Evolutionary conservation across 352 stramenopile genomes (phyloP).

Genomic region (Peronosclerospora sorghi): DNA sequence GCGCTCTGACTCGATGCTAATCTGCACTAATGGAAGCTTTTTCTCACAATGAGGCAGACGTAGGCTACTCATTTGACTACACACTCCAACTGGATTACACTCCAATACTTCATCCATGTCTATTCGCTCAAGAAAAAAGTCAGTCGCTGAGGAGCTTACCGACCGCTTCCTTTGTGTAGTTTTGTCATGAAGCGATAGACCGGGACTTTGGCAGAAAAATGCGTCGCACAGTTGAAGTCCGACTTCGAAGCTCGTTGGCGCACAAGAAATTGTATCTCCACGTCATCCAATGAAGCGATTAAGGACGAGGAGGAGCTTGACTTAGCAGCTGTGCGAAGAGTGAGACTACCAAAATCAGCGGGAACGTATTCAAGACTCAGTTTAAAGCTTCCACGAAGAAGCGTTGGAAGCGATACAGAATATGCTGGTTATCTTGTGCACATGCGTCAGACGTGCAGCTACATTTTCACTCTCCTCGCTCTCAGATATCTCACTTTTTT

Average conservation of each 20-base stretch:
- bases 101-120: slow-evolving; percentile 55
- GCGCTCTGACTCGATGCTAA: slow-evolving; percentile 43
- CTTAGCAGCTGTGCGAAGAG: slow-evolving; percentile 1
- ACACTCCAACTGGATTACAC: slow-evolving; percentile 44
- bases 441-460: slow-evolving; percentile 9
- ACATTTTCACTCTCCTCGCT: slow-evolving; percentile 17
- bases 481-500: slow-evolving; percentile 10
- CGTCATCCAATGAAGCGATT: slow-evolving; percentile 47
- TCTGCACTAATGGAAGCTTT: slow-evolving; percentile 54
- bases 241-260: slow-evolving; percentile 54
- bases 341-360: slow-evolving; percentile 5
- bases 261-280: slow-evolving; percentile 65
- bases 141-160: slow-evolving; percentile 15
- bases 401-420: slow-evolving; percentile 75
- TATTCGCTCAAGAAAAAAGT: slow-evolving; percentile 69
- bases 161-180: slow-evolving; percentile 9
- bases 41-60: slow-evolving; percentile 54
- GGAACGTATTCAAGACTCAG: slow-evolving; percentile 33
- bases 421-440: slow-evolving; percentile 43
- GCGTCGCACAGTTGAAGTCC: slow-evolving; percentile 58
- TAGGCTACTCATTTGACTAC: slow-evolving; percentile 65
- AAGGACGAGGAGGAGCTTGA: slow-evolving; percentile 15
- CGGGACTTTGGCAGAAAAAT: slow-evolving; percentile 38
- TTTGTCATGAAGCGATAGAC: slow-evolving; percentile 7
- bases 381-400: slow-evolving; percentile 42